Base-by-base conservation (phyloP, 2,329 filamentous ascomycete species). In the Aureobasidium sp. region DNA sequence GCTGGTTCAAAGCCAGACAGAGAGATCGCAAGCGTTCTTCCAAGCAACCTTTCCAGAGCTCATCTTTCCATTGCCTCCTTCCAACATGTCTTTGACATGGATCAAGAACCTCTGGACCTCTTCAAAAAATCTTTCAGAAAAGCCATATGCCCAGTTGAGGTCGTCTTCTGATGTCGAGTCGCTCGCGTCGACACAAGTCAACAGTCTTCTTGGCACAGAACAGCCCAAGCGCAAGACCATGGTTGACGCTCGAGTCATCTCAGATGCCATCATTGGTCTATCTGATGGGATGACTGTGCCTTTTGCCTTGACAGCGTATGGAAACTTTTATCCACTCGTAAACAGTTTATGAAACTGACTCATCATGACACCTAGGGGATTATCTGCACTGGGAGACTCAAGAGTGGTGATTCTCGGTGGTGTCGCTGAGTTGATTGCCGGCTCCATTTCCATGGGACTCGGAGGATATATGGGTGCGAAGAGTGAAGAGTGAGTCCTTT, bases 401-500 rank as follows among this genome's bases (percentile, higher is more conserved):
- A 66, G 69, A 24, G 66, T 76, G 1, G 75, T 77, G 17, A 70
- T 76, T 62, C 69, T 73, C 19, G 75, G 72, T 17, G 74, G 75
- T 9, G 68, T 76, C 27, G 74, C 75, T 4, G 73, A 77, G 64
- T 66, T 77, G 12, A 70, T 72, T 17, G 74, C 74, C 3, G 75
- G 75, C 5, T 73, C 72, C 3, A 74, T 77, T 29, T 73, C 70
- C 2, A 77, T 77, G 75, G 75, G 74, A 1, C 66, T 76, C 4
- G 75, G 75, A 17, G 75, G 74, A 6, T 75, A 75, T 61, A 67
- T 77, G 4, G 79, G 77, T 14, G 76, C 78, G 1, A 79, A 78
- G 66, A 78, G 77, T 65, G 79, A 81, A 73, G 74, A 75, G 72
- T 62, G 33, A 11, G 24, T 31, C 8, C 14, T 14, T 17, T 11